phyloP scores from a whole-genome alignment of 305 asterid genomes.

The Salvia sclarea region DNA sequence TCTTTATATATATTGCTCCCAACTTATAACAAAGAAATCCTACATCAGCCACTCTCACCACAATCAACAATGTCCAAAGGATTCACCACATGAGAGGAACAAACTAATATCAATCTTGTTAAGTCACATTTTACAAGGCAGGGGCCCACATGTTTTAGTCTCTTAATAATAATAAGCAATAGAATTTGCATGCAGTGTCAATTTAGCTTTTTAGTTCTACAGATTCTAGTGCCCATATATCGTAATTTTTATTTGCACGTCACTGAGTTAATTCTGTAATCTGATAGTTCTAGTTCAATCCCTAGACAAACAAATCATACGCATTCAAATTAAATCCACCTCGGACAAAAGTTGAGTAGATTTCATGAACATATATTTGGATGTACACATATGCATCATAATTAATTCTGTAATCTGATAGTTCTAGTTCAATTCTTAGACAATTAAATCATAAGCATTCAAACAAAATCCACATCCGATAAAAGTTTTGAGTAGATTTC shows the following conservation, averaged over 20 bases:
- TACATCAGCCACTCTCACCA: slow-evolving; percentile 19
- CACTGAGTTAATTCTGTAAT: neutral
- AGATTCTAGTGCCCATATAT: neutral
- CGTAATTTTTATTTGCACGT: slow-evolving; percentile 2
- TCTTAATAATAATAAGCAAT: neutral
- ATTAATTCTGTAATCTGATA: neutral
- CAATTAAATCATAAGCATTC: neutral
- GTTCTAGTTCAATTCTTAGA: neutral
- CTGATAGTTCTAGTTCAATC: neutral
- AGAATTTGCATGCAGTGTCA: neutral
- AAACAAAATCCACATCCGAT: slow-evolving; percentile 5
- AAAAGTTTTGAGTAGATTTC: neutral
- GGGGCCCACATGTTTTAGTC: neutral
- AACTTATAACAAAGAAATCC: neutral
- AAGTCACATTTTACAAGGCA: neutral
- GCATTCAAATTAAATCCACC: slow-evolving; percentile 1
- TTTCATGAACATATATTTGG: neutral
- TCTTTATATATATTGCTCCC: neutral
- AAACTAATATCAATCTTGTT: neutral
- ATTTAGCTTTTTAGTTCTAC: neutral
- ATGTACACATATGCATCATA: slow-evolving; percentile 3
- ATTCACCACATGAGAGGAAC: slow-evolving; percentile 2
- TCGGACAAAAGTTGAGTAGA: slow-evolving; percentile 4
- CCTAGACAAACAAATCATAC: neutral
- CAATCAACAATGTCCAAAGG: slow-evolving; percentile 12